Evolutionary conservation across 106 monocot species (phyloP), one percentile per base, ranked within the genome.

Genomic region (Gastrodia elata): DNA sequence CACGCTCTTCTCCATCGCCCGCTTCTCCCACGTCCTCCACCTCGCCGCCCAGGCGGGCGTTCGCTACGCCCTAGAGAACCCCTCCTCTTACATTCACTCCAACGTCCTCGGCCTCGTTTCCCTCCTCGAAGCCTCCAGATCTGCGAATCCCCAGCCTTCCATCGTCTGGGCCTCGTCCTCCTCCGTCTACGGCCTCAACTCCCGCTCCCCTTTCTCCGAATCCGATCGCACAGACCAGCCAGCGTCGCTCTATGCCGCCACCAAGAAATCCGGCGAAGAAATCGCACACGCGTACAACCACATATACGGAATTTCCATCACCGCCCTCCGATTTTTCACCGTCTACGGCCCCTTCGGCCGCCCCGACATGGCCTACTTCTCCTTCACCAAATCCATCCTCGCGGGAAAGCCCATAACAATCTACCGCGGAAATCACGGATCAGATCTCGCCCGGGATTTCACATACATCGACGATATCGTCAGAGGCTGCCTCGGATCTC

Each of bases 301-400:
- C 76, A 87, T 87, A 70, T 87, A 87, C 59, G 87, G 87, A 33
- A 42, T 87, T 43, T 87, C 87, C 44, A 76, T 87, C 58, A 87
- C 87, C 34, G 87, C 84, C 39, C 76, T 87, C 55, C 81, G 87
- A 6, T 87, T 87, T 77, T 87, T 87, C 81, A 87, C 87, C 27
- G 87, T 87, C 4, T 87, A 87, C 79, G 87, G 87, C 3, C 87
- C 87, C 0, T 82, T 82, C 82, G 87, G 87, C 36, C 81, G 87
- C 25, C 87, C 87, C 6, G 87, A 87, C 56, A 87, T 87, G 87
- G 87, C 87, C 9, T 87, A 87, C 73, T 87, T 87, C 79, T 84
- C 77, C 61, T 87, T 87, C 79, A 87, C 87, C 33, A 42, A 80
- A 39, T 77, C 83, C 65, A 86, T 86, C 65, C 75, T 86, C 8